Percentiles rank a stretch among this genome's conserved stretches.
phyloP scores from a whole-genome alignment of 1,284 basidiomycete species.

The Paramarasmius palmivorus region DNA sequence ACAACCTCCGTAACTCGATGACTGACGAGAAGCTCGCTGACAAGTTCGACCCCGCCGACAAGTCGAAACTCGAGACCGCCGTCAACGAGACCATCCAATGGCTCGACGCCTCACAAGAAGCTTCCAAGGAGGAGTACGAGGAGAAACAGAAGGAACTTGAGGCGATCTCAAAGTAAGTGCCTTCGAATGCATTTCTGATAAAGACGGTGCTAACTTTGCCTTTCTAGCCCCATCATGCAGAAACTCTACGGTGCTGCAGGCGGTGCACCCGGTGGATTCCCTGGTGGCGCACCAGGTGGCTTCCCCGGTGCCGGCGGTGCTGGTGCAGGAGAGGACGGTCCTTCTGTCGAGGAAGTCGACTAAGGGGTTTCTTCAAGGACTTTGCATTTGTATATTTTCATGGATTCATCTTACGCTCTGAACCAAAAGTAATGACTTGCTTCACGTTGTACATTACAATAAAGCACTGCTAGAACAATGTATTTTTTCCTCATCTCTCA shows the following conservation, averaged over 20 bases:
- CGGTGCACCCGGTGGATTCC: conserved; percentile 50
- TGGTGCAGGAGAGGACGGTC: conserved; percentile 66
- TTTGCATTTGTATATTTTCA: conserved; percentile 1
- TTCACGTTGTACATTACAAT: conserved; percentile 2
- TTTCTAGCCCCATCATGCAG: conserved; percentile 83
- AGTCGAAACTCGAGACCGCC: conserved; percentile 80
- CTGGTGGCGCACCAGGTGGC: conserved; percentile 53
- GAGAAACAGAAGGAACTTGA: conserved; percentile 97
- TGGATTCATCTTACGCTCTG: not conserved
- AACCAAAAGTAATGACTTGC: conserved; percentile 3
- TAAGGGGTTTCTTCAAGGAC: conserved; percentile 35
- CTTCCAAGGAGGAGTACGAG: conserved; percentile 95
- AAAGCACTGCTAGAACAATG: not conserved
- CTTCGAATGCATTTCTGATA: not conserved
- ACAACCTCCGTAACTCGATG: conserved; percentile 94
- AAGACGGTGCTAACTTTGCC: conserved; percentile 13
- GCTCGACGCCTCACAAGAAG: conserved; percentile 91
- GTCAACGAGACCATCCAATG: conserved; percentile 88
- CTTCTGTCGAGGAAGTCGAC: conserved; percentile 88
- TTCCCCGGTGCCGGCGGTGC: conserved; percentile 48
- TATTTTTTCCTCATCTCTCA: not conserved
- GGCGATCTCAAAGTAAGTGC: conserved; percentile 67
- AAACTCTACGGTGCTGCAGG: conserved; percentile 84
- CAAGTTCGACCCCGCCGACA: conserved; percentile 91
- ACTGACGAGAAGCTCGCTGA: conserved; percentile 81